These are phyloP conservation scores for Naganishia sp. DNA, from an alignment of 1,284 basidiomycete species.

Conservation along the genomic window DNA sequence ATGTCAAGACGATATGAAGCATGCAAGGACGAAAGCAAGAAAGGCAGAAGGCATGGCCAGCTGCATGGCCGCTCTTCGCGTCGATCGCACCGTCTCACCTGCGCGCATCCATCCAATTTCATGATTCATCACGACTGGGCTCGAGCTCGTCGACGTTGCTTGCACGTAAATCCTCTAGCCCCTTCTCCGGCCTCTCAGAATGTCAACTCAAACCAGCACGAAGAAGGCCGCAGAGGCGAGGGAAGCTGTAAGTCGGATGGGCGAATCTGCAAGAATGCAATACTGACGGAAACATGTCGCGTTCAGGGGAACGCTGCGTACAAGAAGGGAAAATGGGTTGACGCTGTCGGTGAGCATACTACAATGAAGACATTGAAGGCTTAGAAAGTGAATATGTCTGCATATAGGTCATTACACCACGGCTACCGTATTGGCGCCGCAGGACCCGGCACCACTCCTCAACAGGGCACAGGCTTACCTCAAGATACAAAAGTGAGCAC, in stretches of 20 bases:
- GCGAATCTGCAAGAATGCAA: not conserved
- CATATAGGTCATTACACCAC: conserved; percentile 45
- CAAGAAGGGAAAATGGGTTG: conserved; percentile 51
- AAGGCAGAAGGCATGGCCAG: too few relatives aligned
- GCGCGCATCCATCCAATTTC: not conserved
- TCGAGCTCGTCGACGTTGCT: too few relatives aligned
- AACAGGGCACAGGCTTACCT: conserved; percentile 53
- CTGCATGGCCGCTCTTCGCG: not conserved
- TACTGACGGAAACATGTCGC: not conserved
- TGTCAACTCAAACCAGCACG: not conserved
- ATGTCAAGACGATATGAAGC: not conserved
- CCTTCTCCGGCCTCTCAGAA: not conserved
- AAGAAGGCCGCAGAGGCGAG: conserved; percentile 23
- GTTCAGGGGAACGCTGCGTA: conserved; percentile 49
- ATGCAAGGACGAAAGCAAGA: not conserved
- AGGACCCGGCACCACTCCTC: conserved; percentile 43
- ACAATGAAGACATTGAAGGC: not conserved
- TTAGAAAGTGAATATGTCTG: too few relatives aligned
- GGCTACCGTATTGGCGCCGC: conserved; percentile 42
- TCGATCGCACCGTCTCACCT: conserved; percentile 8
- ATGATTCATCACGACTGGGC: too few relatives aligned
- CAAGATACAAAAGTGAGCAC: conserved; percentile 51
- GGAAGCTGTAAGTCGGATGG: conserved; percentile 6
- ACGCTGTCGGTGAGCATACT: conserved; percentile 43
- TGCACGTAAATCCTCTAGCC: too few relatives aligned